Conservation (phyloP, 352 stramenopile genomes). For the Pythium aquatile region DNA sequence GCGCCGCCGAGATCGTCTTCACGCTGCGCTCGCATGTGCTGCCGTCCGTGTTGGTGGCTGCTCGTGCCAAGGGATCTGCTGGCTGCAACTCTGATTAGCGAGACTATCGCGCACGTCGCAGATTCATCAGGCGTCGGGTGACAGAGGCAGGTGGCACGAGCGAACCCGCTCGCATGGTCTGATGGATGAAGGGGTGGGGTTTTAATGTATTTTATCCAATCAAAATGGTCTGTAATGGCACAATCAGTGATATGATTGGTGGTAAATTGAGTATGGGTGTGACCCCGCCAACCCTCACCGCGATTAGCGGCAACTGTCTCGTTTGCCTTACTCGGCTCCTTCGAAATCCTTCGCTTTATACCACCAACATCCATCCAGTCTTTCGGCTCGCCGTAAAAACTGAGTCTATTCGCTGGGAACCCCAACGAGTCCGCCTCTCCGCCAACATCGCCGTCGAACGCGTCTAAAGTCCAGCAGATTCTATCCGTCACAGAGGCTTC, state of each 20-base stretch:
- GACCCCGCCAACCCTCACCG: neutral
- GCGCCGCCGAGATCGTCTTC: constrained; percentile 52
- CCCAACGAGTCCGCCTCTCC: neutral
- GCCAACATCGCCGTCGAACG: neutral
- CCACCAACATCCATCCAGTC: neutral
- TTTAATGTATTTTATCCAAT: neutral
- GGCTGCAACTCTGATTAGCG: neutral
- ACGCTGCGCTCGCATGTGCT: constrained; percentile 36
- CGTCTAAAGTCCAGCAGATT: neutral
- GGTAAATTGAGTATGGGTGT: neutral
- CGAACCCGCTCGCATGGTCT: neutral
- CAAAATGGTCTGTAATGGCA: neutral
- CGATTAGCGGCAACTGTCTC: neutral
- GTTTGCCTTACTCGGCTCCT: neutral
- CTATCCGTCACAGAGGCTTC: neutral
- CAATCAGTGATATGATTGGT: neutral
- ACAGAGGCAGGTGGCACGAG: neutral
- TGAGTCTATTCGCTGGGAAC: neutral
- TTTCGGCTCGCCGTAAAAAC: neutral
- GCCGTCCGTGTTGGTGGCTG: constrained; percentile 7
- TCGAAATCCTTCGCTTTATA: neutral
- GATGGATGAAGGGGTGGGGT: neutral
- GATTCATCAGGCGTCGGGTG: neutral
- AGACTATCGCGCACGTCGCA: constrained; percentile 4
- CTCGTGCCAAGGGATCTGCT: constrained; percentile 1